Evolutionary conservation across 2,329 filamentous ascomycete species (phyloP).

Genomic region (Exserohilum turcica): DNA sequence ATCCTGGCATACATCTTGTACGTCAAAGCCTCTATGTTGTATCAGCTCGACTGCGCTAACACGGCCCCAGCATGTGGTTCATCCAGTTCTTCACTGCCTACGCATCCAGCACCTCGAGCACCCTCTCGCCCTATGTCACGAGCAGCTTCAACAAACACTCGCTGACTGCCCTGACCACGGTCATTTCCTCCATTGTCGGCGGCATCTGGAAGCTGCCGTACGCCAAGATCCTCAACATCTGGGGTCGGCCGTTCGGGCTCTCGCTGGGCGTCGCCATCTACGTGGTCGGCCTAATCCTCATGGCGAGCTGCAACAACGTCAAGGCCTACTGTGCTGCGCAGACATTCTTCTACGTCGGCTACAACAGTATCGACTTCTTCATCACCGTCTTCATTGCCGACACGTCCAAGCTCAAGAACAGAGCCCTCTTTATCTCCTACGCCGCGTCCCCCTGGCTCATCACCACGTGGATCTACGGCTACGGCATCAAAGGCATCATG

Average conservation of each 20-base stretch:
- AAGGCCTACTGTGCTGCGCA: conserved; percentile 67
- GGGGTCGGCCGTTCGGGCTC: conserved; percentile 48
- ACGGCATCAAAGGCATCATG: conserved; percentile 48
- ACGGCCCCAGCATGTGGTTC: conserved; percentile 32
- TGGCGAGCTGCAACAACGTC: conserved; percentile 67
- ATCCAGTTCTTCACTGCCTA: conserved; percentile 58
- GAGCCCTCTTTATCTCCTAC: conserved; percentile 64
- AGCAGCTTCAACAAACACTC: conserved; percentile 45
- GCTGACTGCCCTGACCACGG: conserved; percentile 46
- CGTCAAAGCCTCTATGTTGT: conserved; percentile 1
- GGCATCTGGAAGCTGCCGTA: conserved; percentile 50
- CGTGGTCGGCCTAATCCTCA: conserved; percentile 62
- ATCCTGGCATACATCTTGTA: conserved; percentile 39
- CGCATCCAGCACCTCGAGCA: conserved; percentile 50
- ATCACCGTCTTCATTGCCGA: conserved; percentile 72
- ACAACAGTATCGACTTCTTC: conserved; percentile 64
- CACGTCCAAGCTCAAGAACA: conserved; percentile 66
- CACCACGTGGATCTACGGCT: conserved; percentile 39
- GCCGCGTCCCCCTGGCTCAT: conserved; percentile 40
- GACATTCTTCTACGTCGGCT: conserved; percentile 70
- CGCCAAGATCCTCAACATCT: conserved; percentile 53
- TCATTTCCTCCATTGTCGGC: conserved; percentile 47
- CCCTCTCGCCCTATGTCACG: conserved; percentile 50
- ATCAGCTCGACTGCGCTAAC: conserved; percentile 14
- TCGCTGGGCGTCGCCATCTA: conserved; percentile 40